A percentile compares a stretch with the other conserved stretches of the same genome.
phyloP scores from a whole-genome alignment of 2,329 filamentous ascomycete species.

The Raffaelea arxii region DNA sequence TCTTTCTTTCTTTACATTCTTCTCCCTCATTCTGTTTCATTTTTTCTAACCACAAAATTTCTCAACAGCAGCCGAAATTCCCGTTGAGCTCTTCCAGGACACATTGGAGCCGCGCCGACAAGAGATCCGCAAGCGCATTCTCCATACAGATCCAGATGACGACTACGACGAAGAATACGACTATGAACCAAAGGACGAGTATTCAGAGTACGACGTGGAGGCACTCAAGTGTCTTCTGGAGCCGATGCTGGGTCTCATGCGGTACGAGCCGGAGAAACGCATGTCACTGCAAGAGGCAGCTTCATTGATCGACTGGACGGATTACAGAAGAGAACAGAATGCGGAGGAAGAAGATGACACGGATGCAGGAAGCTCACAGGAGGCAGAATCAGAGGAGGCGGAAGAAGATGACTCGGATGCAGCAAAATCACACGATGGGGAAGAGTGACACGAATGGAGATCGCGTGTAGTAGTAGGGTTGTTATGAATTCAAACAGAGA shows the following conservation, averaged over 20 bases:
- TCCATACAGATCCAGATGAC: not conserved
- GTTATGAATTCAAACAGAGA: not conserved
- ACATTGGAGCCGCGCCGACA: not conserved
- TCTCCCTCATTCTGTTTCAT: not conserved
- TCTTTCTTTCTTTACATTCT: not conserved
- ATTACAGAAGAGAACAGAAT: not conserved
- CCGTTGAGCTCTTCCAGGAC: slow-evolving; percentile 1
- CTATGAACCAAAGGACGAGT: not conserved
- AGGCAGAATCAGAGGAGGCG: not conserved
- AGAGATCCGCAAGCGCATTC: not conserved
- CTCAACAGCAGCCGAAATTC: not conserved
- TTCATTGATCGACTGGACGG: not conserved
- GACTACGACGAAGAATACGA: not conserved
- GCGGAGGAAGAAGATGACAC: not conserved
- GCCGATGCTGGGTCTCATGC: slow-evolving; percentile 1
- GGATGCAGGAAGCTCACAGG: not conserved
- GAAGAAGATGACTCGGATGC: not conserved
- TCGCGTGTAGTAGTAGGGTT: not conserved
- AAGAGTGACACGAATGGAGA: not conserved
- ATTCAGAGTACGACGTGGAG: slow-evolving; percentile 1
- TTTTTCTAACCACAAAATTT: not conserved
- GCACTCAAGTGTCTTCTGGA: not conserved
- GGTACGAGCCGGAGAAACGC: not conserved
- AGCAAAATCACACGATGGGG: too few species aligned
- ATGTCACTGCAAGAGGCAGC: slow-evolving; percentile 2